Base-by-base conservation (phyloP, 305 asterid genomes). In the Rubia occidens region DNA sequence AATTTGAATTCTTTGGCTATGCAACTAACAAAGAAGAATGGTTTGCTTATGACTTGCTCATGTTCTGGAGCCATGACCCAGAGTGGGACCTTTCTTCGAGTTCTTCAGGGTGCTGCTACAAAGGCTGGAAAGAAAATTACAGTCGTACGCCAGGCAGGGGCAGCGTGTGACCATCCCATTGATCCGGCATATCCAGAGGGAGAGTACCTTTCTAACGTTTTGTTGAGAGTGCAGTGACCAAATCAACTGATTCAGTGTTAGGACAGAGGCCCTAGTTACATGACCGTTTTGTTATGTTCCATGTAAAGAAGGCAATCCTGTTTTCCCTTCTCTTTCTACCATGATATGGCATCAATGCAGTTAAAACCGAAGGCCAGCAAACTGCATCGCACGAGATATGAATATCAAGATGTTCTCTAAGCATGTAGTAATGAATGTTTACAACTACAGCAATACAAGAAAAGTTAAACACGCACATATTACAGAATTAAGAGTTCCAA, bases 51-150 rank as follows among this genome's bases (percentile, higher is more conserved):
- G 99, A 94, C 96, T 29, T 94, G 99, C 85, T 91, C 99, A 0
- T 94, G 97, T 81, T 94, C 99, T 70, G 99, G 99, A 63, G 99
- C 99, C 18, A 84, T 94, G 93, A 89, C 99, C 72, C 99, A 86
- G 77, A 90, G 97, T 76, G 99, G 99, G 71, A 79, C 21, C 75
- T 87, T 90, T 85, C 80, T 87, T 53, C 82, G 78, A 18, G 74
- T 85, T 80, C 90, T 94, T 59, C 96, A 84, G 98, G 87, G 90
- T 69, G 96, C 96, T 69, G 96, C 97, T 64, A 83, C 85, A 26
- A 85, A 69, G 87, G 95, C 96, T 3, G 85, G 92, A 71, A 84
- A 84, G 78, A 90, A 84, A 84, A 85, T 93, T 59, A 87, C 95
- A 49, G 71, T 90, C 1, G 39, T 90, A 55, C 96, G 95, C 13